A percentile compares a stretch with the other conserved stretches of the same genome.
phyloP scores from a whole-genome alignment of 1,284 basidiomycete genomes.

The Ceratobasidium papillatum region DNA sequence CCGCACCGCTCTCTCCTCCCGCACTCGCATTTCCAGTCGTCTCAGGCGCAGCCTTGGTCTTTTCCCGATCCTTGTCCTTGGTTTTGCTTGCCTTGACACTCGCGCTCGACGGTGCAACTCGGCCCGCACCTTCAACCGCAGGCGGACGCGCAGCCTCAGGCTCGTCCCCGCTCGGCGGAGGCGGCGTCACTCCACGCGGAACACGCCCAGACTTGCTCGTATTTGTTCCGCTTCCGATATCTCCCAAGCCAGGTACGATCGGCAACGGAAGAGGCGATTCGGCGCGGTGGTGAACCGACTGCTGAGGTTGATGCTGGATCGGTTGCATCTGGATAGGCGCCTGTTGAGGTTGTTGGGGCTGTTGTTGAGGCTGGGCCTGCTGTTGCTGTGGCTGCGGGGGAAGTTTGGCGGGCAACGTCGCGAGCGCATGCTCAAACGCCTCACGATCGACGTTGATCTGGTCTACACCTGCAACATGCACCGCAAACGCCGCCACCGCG shows the following conservation, averaged over 20 bases:
- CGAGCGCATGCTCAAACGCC: constrained; percentile 75
- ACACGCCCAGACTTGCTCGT: constrained; percentile 15
- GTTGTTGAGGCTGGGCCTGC: constrained; percentile 47
- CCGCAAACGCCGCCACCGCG: constrained; percentile 78
- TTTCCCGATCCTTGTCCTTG: constrained; percentile 58
- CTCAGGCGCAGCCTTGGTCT: constrained; percentile 42
- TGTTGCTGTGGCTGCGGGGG: constrained; percentile 60
- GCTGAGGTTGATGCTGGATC: constrained; percentile 2
- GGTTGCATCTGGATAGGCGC: constrained; percentile 43
- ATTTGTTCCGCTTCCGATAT: constrained; percentile 23
- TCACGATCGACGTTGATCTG: constrained; percentile 83
- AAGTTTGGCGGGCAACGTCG: constrained; percentile 65
- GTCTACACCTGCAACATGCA: constrained; percentile 82
- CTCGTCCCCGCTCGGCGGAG: constrained; percentile 16
- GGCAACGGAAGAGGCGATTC: constrained; percentile 47
- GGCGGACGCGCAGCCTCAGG: constrained; percentile 25
- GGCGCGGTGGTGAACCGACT: not conserved
- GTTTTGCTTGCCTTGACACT: constrained; percentile 62
- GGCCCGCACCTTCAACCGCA: constrained; percentile 69
- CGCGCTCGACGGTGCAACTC: constrained; percentile 60
- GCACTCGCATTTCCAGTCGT: not conserved
- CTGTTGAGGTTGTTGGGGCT: constrained; percentile 43
- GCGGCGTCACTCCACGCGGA: constrained; percentile 20
- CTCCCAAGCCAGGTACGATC: constrained; percentile 47
- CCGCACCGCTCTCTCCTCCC: constrained; percentile 54